A percentile compares a stretch with the other conserved stretches of the same genome.
phyloP scores from a whole-genome alignment of 2,329 filamentous ascomycete genomes.

The Myriosclerotinia curreyana region DNA sequence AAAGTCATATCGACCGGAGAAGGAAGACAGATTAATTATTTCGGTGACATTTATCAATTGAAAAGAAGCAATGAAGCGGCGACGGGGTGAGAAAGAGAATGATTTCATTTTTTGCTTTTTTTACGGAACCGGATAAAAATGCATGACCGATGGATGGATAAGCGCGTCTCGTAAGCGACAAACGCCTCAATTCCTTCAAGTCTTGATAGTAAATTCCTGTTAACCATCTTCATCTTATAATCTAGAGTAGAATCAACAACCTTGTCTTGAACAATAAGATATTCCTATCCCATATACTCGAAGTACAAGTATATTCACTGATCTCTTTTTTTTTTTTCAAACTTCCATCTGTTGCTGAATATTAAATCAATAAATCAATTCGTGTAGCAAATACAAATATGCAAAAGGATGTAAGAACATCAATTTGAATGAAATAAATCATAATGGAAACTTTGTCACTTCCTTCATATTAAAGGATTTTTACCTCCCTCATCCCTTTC shows the following conservation, averaged over 20 bases:
- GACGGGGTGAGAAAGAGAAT: background rate
- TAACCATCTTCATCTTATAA: background rate
- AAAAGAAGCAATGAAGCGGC: background rate
- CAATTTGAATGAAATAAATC: background rate
- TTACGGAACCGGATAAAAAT: conserved; percentile 19
- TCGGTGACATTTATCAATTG: background rate
- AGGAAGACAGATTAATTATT: background rate
- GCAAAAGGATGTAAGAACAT: too few relatives aligned
- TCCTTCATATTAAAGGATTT: background rate
- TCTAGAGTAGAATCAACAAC: background rate
- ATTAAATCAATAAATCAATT: too few relatives aligned
- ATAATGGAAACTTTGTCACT: background rate
- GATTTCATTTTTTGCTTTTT: conserved; percentile 19
- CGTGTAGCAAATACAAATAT: too few relatives aligned
- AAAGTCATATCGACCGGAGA: conserved; percentile 19
- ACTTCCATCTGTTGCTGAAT: too few relatives aligned
- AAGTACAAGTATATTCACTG: too few relatives aligned
- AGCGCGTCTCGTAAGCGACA: conserved; percentile 3
- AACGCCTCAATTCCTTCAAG: background rate
- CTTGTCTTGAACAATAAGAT: background rate
- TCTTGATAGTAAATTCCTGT: background rate
- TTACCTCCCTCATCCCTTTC: background rate
- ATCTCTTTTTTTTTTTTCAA: too few relatives aligned
- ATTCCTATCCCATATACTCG: too few relatives aligned
- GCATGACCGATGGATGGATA: background rate